Base-by-base conservation (phyloP, 805 yeast genomes). In the Zygosaccharomyces lentus region DNA sequence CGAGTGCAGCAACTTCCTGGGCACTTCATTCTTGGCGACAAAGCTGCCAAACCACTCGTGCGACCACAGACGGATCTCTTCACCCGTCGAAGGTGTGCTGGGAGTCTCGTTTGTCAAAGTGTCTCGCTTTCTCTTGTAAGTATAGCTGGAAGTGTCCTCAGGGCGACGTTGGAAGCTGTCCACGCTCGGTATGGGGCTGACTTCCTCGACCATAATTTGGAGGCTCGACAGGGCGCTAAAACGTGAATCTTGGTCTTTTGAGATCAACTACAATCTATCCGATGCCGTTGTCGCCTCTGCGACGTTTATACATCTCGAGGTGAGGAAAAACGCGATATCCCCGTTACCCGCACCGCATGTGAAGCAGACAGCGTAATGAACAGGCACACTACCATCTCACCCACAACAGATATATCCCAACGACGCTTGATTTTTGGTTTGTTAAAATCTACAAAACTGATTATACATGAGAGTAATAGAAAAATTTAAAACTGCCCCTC, bases 1-100 rank as follows among this genome's bases (percentile, higher is more conserved):
- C 7, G 91, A 85, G 64, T 93, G 99, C 49, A 93, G 79, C 2
- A 77, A 68, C 65, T 93, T 93, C 58, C 99, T 77, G 4, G 96
- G 95, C 13, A 93, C 71, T 66, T 93, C 99, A 61, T 93, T 89
- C 58, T 84, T 84, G 30, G 82, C 77, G 41, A 84, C 67, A 57
- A 83, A 81, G 35, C 68, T 72, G 12, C 74, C 73, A 57, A 75
- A 74, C 54, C 71, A 57, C 43, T 66, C 68, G 46, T 73, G 77
- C 1, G 74, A 68, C 17, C 67, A 66, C 35, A 72, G 51, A 40
- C 57, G 65, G 13, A 65, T 64, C 37, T 59, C 62, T n/a, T 38
- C 34, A 4, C 25, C 12, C 13, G 12, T 17, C 34, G 29, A 27
- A 27, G 34, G 34, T 9, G 21, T 15, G 5, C 26, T 26, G 17